Conservation (phyloP, 495 filamentous ascomycete genomes). For the Neurospora tetrasperma region DNA sequence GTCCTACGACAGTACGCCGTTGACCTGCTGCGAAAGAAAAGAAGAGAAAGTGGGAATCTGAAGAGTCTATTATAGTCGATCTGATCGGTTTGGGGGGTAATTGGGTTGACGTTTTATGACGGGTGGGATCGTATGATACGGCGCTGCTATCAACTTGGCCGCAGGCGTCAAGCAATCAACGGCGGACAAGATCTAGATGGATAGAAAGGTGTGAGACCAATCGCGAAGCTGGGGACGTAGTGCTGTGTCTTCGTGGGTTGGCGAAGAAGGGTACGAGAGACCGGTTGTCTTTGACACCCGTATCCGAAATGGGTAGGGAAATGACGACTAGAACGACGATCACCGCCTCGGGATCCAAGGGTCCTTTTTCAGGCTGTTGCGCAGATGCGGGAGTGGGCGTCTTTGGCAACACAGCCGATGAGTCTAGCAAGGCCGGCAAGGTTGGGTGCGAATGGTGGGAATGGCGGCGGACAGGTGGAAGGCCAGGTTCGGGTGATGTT, state of each 20-base stretch:
- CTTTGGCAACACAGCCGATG: not conserved
- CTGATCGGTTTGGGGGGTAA: not conserved
- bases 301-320: conserved; percentile 10
- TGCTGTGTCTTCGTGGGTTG: conserved; percentile 7
- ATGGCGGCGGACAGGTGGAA: not conserved
- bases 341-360: conserved; percentile 7
- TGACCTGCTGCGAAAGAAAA: conserved; percentile 15
- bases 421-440: not conserved
- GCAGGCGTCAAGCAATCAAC: not conserved
- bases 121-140: not conserved
- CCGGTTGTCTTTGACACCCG: conserved; percentile 15
- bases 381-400: not conserved
- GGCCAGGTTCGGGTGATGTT: not conserved
- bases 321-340: conserved; percentile 13
- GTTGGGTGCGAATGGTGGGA: not conserved
- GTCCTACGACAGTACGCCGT: conserved; percentile 32
- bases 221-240: conserved; percentile 10
- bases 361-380: conserved; percentile 1
- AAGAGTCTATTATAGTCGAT: not conserved
- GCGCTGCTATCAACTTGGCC: not conserved
- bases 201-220: conserved; percentile 8
- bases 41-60: conserved; percentile 1
- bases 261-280: conserved; percentile 2
- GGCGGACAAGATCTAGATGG: not conserved
- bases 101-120: not conserved